phyloP scores from a whole-genome alignment of 192 early-diverging fungal genomes.

The Oehlia diaphana region DNA sequence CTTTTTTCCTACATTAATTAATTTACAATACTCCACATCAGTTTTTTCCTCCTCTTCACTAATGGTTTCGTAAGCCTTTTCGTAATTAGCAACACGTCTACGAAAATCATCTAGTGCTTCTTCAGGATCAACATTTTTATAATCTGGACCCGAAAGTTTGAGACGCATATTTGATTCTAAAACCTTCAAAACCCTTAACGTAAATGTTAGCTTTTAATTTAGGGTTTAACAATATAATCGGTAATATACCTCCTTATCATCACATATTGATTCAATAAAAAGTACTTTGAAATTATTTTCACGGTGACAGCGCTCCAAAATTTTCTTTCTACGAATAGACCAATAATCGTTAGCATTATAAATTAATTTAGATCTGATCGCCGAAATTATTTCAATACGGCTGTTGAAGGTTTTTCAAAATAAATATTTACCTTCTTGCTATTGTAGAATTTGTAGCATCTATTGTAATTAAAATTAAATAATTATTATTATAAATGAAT shows the following conservation, averaged over 20 bases:
- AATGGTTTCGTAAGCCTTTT: slow-evolving; percentile 87
- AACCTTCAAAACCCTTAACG: slow-evolving; percentile 37
- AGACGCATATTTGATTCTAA: slow-evolving; percentile 83
- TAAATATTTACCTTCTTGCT: slow-evolving; percentile 61
- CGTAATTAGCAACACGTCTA: slow-evolving; percentile 87
- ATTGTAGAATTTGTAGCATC: slow-evolving; percentile 97
- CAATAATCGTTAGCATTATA: slow-evolving; percentile 38
- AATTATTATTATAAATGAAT: slow-evolving; percentile 15
- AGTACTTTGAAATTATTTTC: slow-evolving; percentile 69
- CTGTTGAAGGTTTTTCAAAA: slow-evolving; percentile 35
- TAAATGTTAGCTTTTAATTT: background rate
- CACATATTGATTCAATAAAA: slow-evolving; percentile 87
- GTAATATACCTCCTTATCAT: slow-evolving; percentile 53
- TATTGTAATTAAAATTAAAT: slow-evolving; percentile 45
- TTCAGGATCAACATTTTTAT: slow-evolving; percentile 79
- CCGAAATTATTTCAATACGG: too few relatives aligned
- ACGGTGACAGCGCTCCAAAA: slow-evolving; percentile 59
- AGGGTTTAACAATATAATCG: slow-evolving; percentile 22
- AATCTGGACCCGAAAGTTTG: slow-evolving; percentile 95
- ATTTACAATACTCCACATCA: slow-evolving; percentile 89
- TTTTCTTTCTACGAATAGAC: slow-evolving; percentile 42
- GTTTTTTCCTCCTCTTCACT: slow-evolving; percentile 79
- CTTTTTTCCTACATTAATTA: slow-evolving; percentile 96
- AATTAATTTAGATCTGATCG: background rate
- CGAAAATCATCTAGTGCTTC: slow-evolving; percentile 84